Conservation (phyloP, 164 flowering plant species). For the Vitis rotundifolia region DNA sequence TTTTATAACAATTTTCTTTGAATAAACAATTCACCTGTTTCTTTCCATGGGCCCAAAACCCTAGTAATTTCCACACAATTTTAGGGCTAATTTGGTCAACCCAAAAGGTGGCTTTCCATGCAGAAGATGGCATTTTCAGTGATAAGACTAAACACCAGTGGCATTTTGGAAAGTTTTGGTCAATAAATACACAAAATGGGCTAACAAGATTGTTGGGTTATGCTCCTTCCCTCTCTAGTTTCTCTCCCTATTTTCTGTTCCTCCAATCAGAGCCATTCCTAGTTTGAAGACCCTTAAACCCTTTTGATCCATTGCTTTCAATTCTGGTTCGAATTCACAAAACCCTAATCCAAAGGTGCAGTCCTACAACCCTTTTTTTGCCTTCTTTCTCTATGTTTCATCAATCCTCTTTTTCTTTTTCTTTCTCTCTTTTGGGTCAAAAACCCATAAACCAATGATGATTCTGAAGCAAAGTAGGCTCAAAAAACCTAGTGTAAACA, state of each 20-base stretch:
- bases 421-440: too few relatives aligned
- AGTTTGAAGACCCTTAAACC: too few relatives aligned
- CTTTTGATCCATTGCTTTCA: neutral
- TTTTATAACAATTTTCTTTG: neutral
- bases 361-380: too few relatives aligned
- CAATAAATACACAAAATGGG: neutral
- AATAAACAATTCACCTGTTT: neutral
- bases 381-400: too few relatives aligned
- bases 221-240: neutral
- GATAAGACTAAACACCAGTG: neutral
- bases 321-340: too few relatives aligned
- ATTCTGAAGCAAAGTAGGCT: too few relatives aligned
- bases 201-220: neutral
- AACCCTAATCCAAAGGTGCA: too few relatives aligned
- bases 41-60: neutral
- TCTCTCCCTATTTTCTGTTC: neutral
- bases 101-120: neutral
- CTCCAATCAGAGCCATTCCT: too few relatives aligned
- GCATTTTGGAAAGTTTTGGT: neutral
- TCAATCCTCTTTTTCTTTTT: too few relatives aligned
- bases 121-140: neutral
- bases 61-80: neutral
- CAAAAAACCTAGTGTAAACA: too few relatives aligned
- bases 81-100: conserved; percentile 9
- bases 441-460: too few relatives aligned